These are phyloP conservation scores for Corymbia citriodora DNA, from an alignment of 441 rosid species.

Conservation along the genomic window DNA sequence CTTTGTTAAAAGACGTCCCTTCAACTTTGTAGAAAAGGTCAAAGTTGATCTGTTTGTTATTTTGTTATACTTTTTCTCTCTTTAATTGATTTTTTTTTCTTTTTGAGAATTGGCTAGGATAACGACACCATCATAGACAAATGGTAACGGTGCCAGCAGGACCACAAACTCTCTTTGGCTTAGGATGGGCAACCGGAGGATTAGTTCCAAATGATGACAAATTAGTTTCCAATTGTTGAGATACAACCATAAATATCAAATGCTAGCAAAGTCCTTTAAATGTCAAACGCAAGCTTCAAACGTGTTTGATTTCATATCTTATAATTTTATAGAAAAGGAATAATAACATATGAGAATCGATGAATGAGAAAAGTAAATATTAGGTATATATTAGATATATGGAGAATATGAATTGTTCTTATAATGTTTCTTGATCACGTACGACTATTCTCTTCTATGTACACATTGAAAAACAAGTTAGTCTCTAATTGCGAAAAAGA, in stretches of 20 bases:
- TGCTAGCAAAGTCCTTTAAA: neutral
- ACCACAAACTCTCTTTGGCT: neutral
- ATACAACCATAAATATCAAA: neutral
- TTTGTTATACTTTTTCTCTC: neutral
- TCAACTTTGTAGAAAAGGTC: neutral
- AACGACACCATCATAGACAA: accelerated
- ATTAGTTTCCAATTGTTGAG: neutral
- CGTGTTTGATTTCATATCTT: neutral
- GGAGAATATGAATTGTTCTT: neutral
- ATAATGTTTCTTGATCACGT: neutral
- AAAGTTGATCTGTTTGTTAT: neutral
- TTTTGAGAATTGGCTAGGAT: neutral
- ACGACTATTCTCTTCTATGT: neutral
- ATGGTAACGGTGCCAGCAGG: neutral
- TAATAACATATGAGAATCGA: neutral
- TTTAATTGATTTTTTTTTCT: neutral
- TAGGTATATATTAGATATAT: neutral
- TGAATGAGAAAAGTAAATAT: neutral
- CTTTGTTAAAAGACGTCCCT: neutral
- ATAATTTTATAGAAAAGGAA: neutral
- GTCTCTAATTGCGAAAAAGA: neutral
- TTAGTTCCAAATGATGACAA: neutral
- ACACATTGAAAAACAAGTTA: neutral
- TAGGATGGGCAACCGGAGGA: neutral
- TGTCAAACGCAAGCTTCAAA: neutral